Base-by-base conservation (phyloP, 2,329 filamentous ascomycete species). In the Pyricularia sp. region DNA sequence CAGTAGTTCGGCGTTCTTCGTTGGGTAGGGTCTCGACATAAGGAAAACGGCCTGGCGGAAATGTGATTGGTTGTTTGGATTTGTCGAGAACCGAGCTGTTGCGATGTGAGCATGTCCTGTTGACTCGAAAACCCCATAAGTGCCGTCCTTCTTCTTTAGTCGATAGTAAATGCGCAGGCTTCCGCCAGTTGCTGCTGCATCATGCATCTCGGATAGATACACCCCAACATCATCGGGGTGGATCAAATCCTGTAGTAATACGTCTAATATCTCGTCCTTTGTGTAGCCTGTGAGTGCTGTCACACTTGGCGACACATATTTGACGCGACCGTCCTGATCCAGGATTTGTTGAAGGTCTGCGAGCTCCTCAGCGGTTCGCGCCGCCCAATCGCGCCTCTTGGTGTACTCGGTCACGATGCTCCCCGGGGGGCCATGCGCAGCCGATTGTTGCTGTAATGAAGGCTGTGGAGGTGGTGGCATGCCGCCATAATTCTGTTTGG, bases 31-130 rank as follows among this genome's bases (percentile, higher is more conserved):
- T 25, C 94, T 87, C 10, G 92, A 89, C 89, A 97, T 94, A 83
- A 98, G 92, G 77, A 97, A 97, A 73, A 97, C 92, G 55, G 94
- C 94, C 74, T 92, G 88, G 77, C 93, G 97, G 73, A 91, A 90
- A 0, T 88, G 86, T 2, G 88, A 85, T 70, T 88, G 84, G 72
- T 90, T 90, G 72, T 85, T 84, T 1, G 86, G 85, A 70, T 88
- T 88, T 30, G 86, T 86, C 14, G 85, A 83, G 71, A 86, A 87
- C 70, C 85, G 85, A 72, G 92, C 88, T 25, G 85, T 87, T 50
- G 90, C 90, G 71, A 97, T 89, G 80, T 98, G 94, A 14, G 93
- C 92, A 76, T 97, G 94, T 66, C 94, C 94, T 73, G 94, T 89
- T n/a, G 92, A 90, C 80, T 98, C 94, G 76, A 98, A 92, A 69